Base-by-base conservation (phyloP, 257 asterid genomes). In the Eustoma russellianum region DNA sequence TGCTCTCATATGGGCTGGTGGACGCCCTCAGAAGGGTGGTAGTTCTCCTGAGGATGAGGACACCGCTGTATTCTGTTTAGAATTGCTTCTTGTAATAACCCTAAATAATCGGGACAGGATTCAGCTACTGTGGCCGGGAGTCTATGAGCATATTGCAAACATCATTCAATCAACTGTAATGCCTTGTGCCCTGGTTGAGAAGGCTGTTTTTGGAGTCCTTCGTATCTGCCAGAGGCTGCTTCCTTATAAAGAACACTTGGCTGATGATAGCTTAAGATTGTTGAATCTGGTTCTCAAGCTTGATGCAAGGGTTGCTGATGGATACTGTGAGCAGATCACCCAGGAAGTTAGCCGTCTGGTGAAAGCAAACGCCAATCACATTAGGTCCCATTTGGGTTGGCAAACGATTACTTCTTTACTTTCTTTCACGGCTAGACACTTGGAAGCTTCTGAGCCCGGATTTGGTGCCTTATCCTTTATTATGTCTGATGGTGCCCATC, bases 1-100 rank as follows among this genome's bases (percentile, higher is more conserved):
- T 51, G 97, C 96, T 6, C 90, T 90, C 54, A 83, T 86, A 65
- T 86, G 90, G 95, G 97, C 97, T 50, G 93, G 93, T 33, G 96
- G 97, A 48, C 67, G 94, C 38, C 93, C 96, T 14, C 89, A 84
- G 65, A 90, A 86, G 81, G 94, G 96, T 16, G 93, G 96, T 17
- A 71, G 80, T 48, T 83, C 96, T 14, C 94, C 91, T 0, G 96
- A 86, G 75, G 97, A 83, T 66, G 97, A 90, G 76, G 96, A 90
- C 63, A 90, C 96, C 1, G 94, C 97, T 1, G 96, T 86, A 46
- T 90, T 90, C 74, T 90, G 98, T 80, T 75, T 86, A 79, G 97
- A 90, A 66, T 77, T 90, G 75, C 74, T 90, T 53, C 86, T 90
- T 63, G 96, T 94, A 43, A 90, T 90, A 44, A 83, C 98, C 5